phyloP scores from a whole-genome alignment of 257 asterid species.

The Solanum stenotomum region DNA sequence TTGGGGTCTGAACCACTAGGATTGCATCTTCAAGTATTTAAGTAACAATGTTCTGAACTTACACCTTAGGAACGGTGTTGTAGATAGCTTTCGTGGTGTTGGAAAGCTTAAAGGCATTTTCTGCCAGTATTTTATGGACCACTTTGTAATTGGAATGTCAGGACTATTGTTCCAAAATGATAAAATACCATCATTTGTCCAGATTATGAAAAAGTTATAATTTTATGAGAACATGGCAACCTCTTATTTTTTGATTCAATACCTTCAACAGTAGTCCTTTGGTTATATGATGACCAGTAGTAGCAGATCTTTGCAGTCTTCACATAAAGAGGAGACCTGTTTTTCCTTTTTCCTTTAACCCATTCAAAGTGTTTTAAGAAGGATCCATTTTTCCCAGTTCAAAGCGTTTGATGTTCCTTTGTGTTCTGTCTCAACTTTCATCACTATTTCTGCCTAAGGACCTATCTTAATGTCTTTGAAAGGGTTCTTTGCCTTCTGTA shows the following conservation, averaged over 20 bases:
- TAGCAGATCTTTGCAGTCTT: neutral
- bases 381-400: neutral
- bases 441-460: neutral
- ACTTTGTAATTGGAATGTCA: neutral
- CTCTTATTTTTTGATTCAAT: neutral
- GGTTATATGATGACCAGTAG: neutral
- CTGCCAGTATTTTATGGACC: neutral
- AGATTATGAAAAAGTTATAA: neutral
- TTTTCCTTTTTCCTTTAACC: neutral
- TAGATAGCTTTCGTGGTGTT: neutral
- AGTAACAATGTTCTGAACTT: neutral
- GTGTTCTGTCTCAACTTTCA: neutral
- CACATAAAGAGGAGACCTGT: neutral
- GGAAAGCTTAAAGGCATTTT: neutral
- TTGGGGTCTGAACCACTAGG: neutral
- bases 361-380: neutral
- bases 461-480: neutral
- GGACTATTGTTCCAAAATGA: neutral
- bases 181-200: neutral
- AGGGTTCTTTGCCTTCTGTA: neutral
- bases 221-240: neutral
- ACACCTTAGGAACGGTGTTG: neutral
- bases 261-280: neutral
- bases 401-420: neutral
- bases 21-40: neutral